Percentiles rank a stretch among this genome's conserved stretches.
These are phyloP conservation scores for Agroathelia rolfsii DNA, from an alignment of 1,284 basidiomycete species.

Conservation along the genomic window DNA sequence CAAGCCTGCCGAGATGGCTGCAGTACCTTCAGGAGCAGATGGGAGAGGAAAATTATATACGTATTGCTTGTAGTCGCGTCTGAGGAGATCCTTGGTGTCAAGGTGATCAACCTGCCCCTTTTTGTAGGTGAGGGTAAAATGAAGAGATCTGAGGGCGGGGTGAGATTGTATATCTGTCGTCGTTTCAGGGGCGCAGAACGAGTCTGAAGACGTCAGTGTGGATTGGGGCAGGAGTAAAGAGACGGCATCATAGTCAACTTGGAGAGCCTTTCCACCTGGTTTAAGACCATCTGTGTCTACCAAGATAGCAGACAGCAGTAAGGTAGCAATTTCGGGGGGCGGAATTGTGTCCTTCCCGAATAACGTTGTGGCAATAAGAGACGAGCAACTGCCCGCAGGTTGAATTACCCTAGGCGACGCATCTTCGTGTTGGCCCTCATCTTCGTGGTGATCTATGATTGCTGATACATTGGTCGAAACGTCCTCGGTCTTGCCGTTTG, in stretches of 20 bases:
- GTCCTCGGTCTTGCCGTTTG: too few species aligned
- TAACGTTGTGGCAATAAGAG: conserved; percentile 61
- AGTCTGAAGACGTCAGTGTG: conserved; percentile 22
- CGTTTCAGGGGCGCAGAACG: conserved; percentile 7
- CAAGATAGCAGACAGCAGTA: conserved; percentile 73
- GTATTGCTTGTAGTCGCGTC: conserved; percentile 92
- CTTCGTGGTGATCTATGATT: conserved; percentile 90
- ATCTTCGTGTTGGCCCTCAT: conserved; percentile 62
- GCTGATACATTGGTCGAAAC: conserved; percentile 52
- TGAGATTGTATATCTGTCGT: too few species aligned
- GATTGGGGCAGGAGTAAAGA: conserved; percentile 45
- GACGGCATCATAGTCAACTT: conserved; percentile 52
- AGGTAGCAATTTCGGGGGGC: conserved; percentile 55
- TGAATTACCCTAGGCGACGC: conserved; percentile 62
- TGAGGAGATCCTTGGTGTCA: conserved; percentile 65
- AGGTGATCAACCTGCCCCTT: conserved; percentile 70
- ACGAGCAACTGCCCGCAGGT: conserved; percentile 72
- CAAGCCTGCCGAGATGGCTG: too few species aligned
- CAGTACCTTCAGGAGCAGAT: conserved; percentile 25
- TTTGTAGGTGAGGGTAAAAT: conserved; percentile 39
- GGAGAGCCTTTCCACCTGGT: conserved; percentile 64
- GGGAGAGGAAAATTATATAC: conserved; percentile 33
- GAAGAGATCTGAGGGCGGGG: conserved; percentile 38
- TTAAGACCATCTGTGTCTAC: conserved; percentile 81
- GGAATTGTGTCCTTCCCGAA: conserved; percentile 23